Conservation (phyloP, 768 basidiomycete genomes). For the Trametes gibbosa region DNA sequence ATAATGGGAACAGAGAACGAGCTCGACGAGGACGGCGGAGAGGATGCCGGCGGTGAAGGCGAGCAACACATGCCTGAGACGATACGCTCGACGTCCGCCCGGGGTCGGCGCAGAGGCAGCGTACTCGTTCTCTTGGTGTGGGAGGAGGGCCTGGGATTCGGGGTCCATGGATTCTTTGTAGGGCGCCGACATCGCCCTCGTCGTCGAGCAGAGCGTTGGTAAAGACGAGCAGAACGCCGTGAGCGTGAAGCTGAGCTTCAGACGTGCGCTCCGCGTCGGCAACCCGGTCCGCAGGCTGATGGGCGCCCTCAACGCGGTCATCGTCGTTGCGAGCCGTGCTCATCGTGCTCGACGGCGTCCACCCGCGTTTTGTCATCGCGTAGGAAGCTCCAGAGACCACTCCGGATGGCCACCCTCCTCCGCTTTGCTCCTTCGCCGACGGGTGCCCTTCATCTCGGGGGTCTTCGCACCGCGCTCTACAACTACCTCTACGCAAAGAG, state of each 20-base stretch:
- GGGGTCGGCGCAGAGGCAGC: neutral
- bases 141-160: slow-evolving; percentile 14
- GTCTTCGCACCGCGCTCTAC: slow-evolving; percentile 90
- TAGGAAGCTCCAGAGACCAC: neutral
- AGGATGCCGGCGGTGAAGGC: slow-evolving; percentile 43
- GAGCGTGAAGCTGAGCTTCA: neutral
- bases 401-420: slow-evolving; percentile 40
- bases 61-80: slow-evolving; percentile 11
- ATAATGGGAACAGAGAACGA: slow-evolving; percentile 41
- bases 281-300: neutral
- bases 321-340: no score
- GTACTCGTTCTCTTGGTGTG: slow-evolving; percentile 5
- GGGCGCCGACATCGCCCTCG: slow-evolving; percentile 7
- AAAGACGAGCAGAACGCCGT: neutral
- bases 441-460: slow-evolving; percentile 90
- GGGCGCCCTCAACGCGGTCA: neutral
- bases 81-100: slow-evolving; percentile 14
- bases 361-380: neutral
- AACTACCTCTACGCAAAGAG: slow-evolving; percentile 86
- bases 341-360: neutral
- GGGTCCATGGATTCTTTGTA: slow-evolving; percentile 15
- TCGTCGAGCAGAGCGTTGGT: neutral
- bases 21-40: slow-evolving; percentile 50
- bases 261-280: neutral
- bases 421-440: slow-evolving; percentile 98